Conservation (phyloP, 2,329 filamentous ascomycete genomes). For the Aspergillus arachidicola region DNA sequence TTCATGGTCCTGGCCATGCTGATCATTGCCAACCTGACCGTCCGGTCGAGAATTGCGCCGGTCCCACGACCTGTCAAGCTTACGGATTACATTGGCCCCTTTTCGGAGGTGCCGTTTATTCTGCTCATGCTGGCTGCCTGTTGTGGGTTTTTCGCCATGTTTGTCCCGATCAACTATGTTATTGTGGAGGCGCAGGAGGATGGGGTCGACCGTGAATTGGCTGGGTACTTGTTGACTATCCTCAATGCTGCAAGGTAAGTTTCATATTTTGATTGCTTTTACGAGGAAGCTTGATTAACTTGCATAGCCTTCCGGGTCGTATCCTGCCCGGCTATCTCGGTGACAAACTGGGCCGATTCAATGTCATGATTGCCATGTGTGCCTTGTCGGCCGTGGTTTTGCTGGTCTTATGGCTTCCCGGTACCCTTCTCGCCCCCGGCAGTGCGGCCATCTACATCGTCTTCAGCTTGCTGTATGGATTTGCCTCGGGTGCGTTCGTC, state of each 20-base stretch:
- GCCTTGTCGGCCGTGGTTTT: constrained; percentile 49
- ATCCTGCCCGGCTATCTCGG: constrained; percentile 58
- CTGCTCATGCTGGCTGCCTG: constrained; percentile 53
- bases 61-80: background rate
- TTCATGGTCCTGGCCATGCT: constrained; percentile 64
- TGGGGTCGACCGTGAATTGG: constrained; percentile 47
- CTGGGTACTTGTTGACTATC: background rate
- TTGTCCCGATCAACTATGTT: constrained; percentile 59
- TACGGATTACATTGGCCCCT: constrained; percentile 31
- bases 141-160: constrained; percentile 62
- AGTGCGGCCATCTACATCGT: constrained; percentile 61
- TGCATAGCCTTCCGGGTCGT: constrained; percentile 54
- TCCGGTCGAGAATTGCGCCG: constrained; percentile 49
- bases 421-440: constrained; percentile 36
- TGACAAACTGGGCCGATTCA: constrained; percentile 49
- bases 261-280: background rate
- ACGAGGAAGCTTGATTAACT: background rate
- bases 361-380: constrained; percentile 35
- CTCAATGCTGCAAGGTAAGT: background rate
- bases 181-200: constrained; percentile 48
- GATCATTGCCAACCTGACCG: constrained; percentile 55
- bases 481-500: constrained; percentile 67
- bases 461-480: constrained; percentile 67
- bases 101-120: constrained; percentile 51
- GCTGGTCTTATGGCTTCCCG: constrained; percentile 55